Evolutionary conservation across 208 protist species (phyloP).

Genomic region (Jaenimonas drosophilae): DNA sequence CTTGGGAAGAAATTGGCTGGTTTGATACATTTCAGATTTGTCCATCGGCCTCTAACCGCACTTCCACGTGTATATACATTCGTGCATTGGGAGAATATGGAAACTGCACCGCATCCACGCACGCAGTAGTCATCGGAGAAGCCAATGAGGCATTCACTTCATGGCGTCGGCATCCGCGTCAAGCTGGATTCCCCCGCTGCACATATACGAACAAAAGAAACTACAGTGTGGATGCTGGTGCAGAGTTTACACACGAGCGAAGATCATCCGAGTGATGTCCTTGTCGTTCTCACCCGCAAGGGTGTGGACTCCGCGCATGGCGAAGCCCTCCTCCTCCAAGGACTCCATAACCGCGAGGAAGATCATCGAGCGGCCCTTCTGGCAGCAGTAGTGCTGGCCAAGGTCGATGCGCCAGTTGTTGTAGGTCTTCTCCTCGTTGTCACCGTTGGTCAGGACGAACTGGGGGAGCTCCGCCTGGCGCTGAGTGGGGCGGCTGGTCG

Average conservation of each 20-base stretch:
- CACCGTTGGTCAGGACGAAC: conserved; percentile 20
- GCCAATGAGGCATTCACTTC: no score
- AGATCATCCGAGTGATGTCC: conserved; percentile 67
- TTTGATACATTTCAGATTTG: no score
- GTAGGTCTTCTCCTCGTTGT: conserved; percentile 20
- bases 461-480: conserved; percentile 24
- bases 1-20: no score
- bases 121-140: no score
- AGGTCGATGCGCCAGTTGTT: conserved; percentile 53
- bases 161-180: no score
- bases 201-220: no score
- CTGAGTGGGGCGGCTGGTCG: conserved; percentile 33
- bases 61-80: no score
- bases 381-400: conserved; percentile 74
- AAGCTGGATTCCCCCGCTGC: no score
- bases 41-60: no score
- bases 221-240: no score
- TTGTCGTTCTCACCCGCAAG: conserved; percentile 34
- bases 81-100: no score
- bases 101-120: no score
- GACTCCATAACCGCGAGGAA: conserved; percentile 55
- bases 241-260: conserved; percentile 30
- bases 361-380: conserved; percentile 51
- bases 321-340: conserved; percentile 67
- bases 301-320: conserved; percentile 46